Base-by-base conservation (phyloP, 2,329 filamentous ascomycete species). In the Zasmidium angulare region DNA sequence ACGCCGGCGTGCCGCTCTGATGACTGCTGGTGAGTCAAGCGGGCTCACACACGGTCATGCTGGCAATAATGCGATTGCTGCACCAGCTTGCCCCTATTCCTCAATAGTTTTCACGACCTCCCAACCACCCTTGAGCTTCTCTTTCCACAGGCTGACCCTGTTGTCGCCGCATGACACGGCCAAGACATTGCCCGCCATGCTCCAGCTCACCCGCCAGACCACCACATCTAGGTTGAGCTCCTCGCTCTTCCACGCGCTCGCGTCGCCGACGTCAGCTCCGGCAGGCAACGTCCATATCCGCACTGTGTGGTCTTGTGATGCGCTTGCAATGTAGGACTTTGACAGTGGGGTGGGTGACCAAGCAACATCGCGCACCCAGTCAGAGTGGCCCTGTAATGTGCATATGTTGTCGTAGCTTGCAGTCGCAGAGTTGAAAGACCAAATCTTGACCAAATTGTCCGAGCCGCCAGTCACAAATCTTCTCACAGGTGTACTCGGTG, bases 171-270 rank as follows among this genome's bases (percentile, higher is more conserved):
- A 91, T 73, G 90, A 95, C 63, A 97, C 91, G 10, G 95, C 95
- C 69, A 99, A 82, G 20, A 98, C 93, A 74, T 99, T 99, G 54
- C 95, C 95, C 76, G 91, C 96, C 73, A 98, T 81, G 69, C 92
- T 96, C 95, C 95, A 99, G 82, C 91, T 97, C 49, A 97, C 95
- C 57, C 95, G 87, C 95, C 95, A 99, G 60, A 96, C 85, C 50
- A 93, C 88, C 3, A 89, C 87, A 62, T 97, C 93, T 69, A 99
- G 96, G 70, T 88, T 86, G 65, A 99, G 83, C 46, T 89, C 86
- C 76, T 96, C 95, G 77, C 86, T 88, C 59, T 88, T 86, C 95
- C 95, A 99, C 70, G 91, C 86, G 22, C 84, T 85, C 17, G 85
- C 59, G 58, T 75, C 70, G 4, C 60, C 61, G 19, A 86, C 62